phyloP scores from a whole-genome alignment of 768 basidiomycete genomes.

The Auricularia sp. region DNA sequence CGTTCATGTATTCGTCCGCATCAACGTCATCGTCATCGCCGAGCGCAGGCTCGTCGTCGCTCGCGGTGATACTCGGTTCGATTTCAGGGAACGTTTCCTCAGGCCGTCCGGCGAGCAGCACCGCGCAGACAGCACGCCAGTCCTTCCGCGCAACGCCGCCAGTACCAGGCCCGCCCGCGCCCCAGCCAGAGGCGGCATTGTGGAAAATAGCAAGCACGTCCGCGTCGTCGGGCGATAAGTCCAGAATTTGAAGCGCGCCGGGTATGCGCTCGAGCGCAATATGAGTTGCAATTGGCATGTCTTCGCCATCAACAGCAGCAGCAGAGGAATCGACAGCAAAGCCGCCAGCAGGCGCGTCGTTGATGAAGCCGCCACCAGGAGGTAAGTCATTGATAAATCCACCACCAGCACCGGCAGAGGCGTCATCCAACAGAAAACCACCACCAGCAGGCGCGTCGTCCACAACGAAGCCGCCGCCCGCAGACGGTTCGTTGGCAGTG shows the following conservation, averaged over 20 bases:
- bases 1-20: constrained; percentile 9
- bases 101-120: constrained; percentile 42
- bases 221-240: constrained; percentile 47
- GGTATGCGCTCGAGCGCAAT: constrained; percentile 53
- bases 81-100: constrained; percentile 1
- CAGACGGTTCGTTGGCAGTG: not conserved
- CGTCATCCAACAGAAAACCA: not conserved
- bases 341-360: constrained; percentile 5
- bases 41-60: constrained; percentile 19
- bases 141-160: constrained; percentile 48
- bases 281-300: constrained; percentile 7
- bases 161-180: constrained; percentile 19
- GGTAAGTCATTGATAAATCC: constrained; percentile 21
- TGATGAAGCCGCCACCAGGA: not conserved
- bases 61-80: not conserved
- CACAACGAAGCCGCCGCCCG: not conserved
- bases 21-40: constrained; percentile 11
- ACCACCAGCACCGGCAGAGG: constrained; percentile 12
- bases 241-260: constrained; percentile 48
- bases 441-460: not conserved
- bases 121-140: constrained; percentile 74
- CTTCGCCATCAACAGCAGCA: constrained; percentile 8
- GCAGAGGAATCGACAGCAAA: constrained; percentile 2
- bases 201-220: constrained; percentile 61
- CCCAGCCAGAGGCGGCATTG: constrained; percentile 70